phyloP scores from a whole-genome alignment of 352 stramenopile species.

The Phytopythium cucurbitacearum region DNA sequence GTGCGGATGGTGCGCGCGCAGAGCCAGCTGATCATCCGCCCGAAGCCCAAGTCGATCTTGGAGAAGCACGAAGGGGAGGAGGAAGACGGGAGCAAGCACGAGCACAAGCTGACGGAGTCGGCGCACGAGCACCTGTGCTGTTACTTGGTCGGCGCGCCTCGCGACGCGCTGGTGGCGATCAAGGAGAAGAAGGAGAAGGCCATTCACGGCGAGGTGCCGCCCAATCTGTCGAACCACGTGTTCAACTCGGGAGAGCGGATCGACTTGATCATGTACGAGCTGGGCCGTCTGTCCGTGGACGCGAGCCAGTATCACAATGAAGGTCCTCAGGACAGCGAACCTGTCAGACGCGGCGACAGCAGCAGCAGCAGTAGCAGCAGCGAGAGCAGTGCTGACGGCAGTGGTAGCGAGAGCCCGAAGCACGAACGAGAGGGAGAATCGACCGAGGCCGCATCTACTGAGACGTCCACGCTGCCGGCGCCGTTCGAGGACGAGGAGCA shows the following conservation, averaged over 20 bases:
- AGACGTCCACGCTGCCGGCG: conserved; percentile 22
- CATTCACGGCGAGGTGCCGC: conserved; percentile 33
- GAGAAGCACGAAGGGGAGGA: conserved; percentile 21
- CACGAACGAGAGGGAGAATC: conserved; percentile 4
- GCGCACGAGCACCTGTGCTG: conserved; percentile 20
- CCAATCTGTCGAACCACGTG: conserved; percentile 34
- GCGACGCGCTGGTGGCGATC: conserved; percentile 49
- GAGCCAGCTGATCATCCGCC: conserved; percentile 46
- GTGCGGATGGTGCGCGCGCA: conserved; percentile 58
- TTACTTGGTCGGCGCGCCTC: conserved; percentile 53
- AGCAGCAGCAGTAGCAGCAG: too few species aligned
- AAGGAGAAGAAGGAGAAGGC: conserved; percentile 53
- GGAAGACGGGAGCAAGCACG: neutral
- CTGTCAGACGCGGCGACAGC: too few species aligned
- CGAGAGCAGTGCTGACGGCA: conserved; percentile 1
- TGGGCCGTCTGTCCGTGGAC: conserved; percentile 49
- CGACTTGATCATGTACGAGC: conserved; percentile 70
- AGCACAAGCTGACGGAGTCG: too few species aligned
- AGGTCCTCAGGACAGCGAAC: too few species aligned
- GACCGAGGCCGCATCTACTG: neutral
- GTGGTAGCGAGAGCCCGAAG: conserved; percentile 5
- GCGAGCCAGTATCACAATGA: conserved; percentile 7
- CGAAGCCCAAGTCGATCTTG: conserved; percentile 39
- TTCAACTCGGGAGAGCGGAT: conserved; percentile 73
- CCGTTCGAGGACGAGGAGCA: conserved; percentile 69